phyloP scores from a whole-genome alignment of 768 basidiomycete genomes.

The Phanerochaete sordida region DNA sequence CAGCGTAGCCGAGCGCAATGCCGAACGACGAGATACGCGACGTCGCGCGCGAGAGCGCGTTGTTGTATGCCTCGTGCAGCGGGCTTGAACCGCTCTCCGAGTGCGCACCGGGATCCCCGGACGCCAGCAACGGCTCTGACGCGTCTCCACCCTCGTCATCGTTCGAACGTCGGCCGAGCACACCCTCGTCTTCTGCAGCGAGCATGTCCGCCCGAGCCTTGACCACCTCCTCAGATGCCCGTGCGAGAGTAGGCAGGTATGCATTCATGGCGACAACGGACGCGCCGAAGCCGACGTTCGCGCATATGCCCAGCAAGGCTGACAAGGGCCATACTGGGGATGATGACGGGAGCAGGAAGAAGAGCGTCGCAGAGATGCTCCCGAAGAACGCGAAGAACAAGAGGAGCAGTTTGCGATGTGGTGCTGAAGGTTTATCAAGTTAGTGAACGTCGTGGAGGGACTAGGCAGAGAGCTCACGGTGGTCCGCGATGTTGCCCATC shows the following conservation, averaged over 20 bases:
- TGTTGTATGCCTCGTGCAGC: conserved; percentile 39
- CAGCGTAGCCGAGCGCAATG: conserved; percentile 81
- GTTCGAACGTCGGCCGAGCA: conserved; percentile 16
- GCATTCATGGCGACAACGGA: conserved; percentile 89
- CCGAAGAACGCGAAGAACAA: conserved; percentile 73
- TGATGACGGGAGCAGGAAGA: conserved; percentile 70
- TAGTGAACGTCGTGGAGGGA: not conserved
- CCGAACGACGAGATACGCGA: conserved; percentile 83
- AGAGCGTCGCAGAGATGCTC: conserved; percentile 60
- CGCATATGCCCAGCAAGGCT: conserved; percentile 66
- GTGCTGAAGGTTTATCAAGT: conserved; percentile 33
- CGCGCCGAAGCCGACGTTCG: conserved; percentile 86
- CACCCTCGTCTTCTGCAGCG: not conserved
- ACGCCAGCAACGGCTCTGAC: not conserved
- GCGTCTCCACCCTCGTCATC: conserved; percentile 8
- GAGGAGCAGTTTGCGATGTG: conserved; percentile 76
- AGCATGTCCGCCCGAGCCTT: conserved; percentile 33
- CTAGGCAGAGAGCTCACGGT: conserved; percentile 51
- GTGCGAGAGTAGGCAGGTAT: conserved; percentile 75
- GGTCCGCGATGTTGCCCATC: conserved; percentile 88
- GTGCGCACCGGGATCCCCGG: not conserved
- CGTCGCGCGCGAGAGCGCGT: conserved; percentile 64
- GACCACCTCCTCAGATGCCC: conserved; percentile 58
- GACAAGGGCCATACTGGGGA: conserved; percentile 68
- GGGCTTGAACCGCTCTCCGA: not conserved